Conservation (phyloP, 805 yeast species). For the Lachancea meyersii region DNA sequence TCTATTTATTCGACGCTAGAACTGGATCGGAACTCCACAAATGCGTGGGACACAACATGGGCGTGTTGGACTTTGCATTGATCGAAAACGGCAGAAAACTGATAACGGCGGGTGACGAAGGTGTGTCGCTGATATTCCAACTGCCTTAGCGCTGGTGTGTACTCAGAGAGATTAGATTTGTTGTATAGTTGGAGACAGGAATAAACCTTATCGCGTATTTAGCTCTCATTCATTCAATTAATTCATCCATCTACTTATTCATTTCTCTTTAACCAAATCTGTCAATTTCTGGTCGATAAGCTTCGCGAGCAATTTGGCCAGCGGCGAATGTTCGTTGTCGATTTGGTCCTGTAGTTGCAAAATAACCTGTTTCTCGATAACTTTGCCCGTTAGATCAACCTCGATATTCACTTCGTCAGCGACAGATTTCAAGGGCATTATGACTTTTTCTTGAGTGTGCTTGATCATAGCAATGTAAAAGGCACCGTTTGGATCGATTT, state of each 20-base stretch:
- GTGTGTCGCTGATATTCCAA: slow-evolving; percentile 73
- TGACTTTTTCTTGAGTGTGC: slow-evolving; percentile 79
- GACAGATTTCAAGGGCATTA: slow-evolving; percentile 55
- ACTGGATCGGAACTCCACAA: slow-evolving; percentile 71
- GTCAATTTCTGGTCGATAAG: slow-evolving; percentile 39
- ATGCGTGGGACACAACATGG: slow-evolving; percentile 91
- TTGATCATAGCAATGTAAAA: slow-evolving; percentile 89
- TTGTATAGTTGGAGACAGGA: too few species aligned
- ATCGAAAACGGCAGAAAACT: slow-evolving; percentile 61
- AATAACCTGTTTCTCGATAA: slow-evolving; percentile 79
- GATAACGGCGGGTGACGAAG: slow-evolving; percentile 95
- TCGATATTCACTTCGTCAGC: slow-evolving; percentile 80
- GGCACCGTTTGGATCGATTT: slow-evolving; percentile 55
- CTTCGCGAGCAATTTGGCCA: slow-evolving; percentile 44
- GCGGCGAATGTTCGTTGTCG: slow-evolving; percentile 40
- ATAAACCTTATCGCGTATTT: not conserved
- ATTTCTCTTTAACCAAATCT: not conserved
- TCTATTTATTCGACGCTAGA: slow-evolving; percentile 84
- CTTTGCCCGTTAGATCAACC: slow-evolving; percentile 90
- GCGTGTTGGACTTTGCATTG: slow-evolving; percentile 77
- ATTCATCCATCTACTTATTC: not conserved
- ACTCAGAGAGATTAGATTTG: too few species aligned
- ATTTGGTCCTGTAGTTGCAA: slow-evolving; percentile 50
- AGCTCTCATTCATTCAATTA: not conserved
- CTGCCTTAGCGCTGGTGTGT: slow-evolving; percentile 16